Evolutionary conservation across 331 rosid species (phyloP), one percentile per base, ranked within the genome.

Genomic region (Pyracantha coccinea): DNA sequence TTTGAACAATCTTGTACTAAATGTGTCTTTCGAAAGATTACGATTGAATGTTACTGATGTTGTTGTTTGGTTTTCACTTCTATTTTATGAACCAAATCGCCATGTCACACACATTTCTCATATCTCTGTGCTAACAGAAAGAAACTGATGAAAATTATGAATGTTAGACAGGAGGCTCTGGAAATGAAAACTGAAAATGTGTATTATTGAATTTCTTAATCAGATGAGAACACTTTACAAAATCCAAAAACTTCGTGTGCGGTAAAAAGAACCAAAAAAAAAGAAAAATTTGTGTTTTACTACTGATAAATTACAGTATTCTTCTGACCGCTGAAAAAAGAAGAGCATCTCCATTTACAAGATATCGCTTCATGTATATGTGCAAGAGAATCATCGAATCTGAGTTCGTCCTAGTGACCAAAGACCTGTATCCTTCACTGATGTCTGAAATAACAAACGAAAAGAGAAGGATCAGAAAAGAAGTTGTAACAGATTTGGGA

Each of bases 391-490:
- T 90, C 89, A 93, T 57, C 98, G 85, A 74, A 93, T 91, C 57
- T 88, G 92, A 47, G 98, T 93, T 44, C 96, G 76, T 59, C 98
- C 97, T 0, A 89, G 75, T 27, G 98, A 93, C 99, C 99, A 95
- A 57, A 95, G 88, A 23, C 97, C 96, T 20, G 94, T 85, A 79
- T 95, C 97, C 74, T 85, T 90, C 57, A 92, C 95, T 28, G 92
- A 86, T 71, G 97, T 75, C 99, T 95, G 86, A 52, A 79, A 84
- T 65, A 54, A 58, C 72, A 24, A 15, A 59, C 13, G 27, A 72
- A 57, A n/a, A 15, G 27, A n/a, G 38, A 3, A 45, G 13, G 27
- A 29, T 8, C 58, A 67, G 55, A 28, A 6, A 15, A 4, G 23
- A n/a, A 8, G 32, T 4, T 10, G 45, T 12, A 4, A 13, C 10